Evolutionary conservation across 176 grass and related monocot genomes (phyloP), one percentile per base, ranked within the genome.

Genomic region (Ananas comosus): DNA sequence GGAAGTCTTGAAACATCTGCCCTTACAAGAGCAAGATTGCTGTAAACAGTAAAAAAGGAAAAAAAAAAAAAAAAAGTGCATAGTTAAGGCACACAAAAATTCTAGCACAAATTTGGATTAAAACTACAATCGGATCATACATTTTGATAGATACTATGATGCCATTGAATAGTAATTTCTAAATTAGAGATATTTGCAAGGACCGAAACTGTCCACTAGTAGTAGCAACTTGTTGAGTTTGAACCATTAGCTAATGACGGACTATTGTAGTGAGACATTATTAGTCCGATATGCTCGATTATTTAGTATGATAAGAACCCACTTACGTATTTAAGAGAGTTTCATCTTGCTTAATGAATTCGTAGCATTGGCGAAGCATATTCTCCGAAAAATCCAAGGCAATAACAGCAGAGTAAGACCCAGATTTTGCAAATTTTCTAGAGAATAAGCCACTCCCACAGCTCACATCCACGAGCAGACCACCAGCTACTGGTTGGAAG

Each of bases 361-460:
- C 89, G 72, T 96, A 89, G 70, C 83, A 96, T 27, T 96, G 92
- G 10, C 83, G 83, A 72, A 96, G 88, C 92, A 96, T 96, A 82
- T 96, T 96, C 83, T 96, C 88, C 17, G 92, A 96, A 65, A 96
- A 96, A 71, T 96, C 92, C 71, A 96, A 63, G 76, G 83, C 92
- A 47, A 96, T 80, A 63, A 96, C 92, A 49, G 79, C 59, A 69
- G 92, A 92, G 79, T 92, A 96, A 76, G 84, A 66, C 49, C 81
- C 85, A 83, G 88, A 89, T 71, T 85, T 92, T 69, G 86, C 88
- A 79, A 96, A 96, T 63, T 85, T 87, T 49, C 92, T 91, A 51
- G 92, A 85, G 73, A 96, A 96, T 79, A 96, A 82, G 11, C 92
- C 92, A 65, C 92, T 96, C 11, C 92, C 92, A 0, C 92, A 96